A percentile compares a stretch with the other conserved stretches of the same genome.
Conservation (phyloP, 352 stramenopile genomes). For the Phytophthora megakarya region DNA sequence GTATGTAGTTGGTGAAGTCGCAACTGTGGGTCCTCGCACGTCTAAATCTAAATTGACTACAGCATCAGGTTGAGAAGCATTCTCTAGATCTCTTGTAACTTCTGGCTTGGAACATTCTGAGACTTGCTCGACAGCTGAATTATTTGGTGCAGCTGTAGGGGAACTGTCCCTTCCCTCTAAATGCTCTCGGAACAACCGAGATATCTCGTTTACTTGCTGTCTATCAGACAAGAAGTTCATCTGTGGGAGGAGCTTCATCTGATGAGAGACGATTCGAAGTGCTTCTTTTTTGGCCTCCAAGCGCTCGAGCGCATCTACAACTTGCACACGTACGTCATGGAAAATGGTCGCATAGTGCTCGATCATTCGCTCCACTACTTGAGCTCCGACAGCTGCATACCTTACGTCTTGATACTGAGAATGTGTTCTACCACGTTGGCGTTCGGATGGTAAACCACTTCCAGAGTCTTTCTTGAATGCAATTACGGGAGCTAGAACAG, state of each 20-base stretch:
- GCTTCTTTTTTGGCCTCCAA: constrained; percentile 70
- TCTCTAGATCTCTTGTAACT: constrained; percentile 6
- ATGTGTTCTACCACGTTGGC: constrained; percentile 49
- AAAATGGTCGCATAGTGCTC: constrained; percentile 79
- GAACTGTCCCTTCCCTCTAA: constrained; percentile 25
- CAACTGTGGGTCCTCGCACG: constrained; percentile 11
- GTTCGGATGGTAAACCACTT: constrained; percentile 39
- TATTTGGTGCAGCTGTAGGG: constrained; percentile 3
- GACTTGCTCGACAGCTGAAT: neutral
- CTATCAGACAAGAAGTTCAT: constrained; percentile 71
- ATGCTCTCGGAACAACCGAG: constrained; percentile 55
- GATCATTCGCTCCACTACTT: constrained; percentile 83
- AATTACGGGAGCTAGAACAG: constrained; percentile 74
- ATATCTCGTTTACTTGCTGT: constrained; percentile 70
- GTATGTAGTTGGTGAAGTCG: constrained; percentile 13
- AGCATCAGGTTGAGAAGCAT: constrained; percentile 5
- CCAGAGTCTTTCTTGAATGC: constrained; percentile 74
- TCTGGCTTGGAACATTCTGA: constrained; percentile 17
- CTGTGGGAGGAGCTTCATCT: constrained; percentile 71
- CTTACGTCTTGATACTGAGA: constrained; percentile 75
- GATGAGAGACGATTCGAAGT: constrained; percentile 64
- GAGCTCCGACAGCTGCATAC: constrained; percentile 72
- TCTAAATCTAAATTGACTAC: constrained; percentile 21
- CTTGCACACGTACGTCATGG: constrained; percentile 61
- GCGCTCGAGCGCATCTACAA: constrained; percentile 67